These are phyloP conservation scores for Fragilaria radians DNA, from an alignment of 108 stramenopile species.

Conservation along the genomic window DNA sequence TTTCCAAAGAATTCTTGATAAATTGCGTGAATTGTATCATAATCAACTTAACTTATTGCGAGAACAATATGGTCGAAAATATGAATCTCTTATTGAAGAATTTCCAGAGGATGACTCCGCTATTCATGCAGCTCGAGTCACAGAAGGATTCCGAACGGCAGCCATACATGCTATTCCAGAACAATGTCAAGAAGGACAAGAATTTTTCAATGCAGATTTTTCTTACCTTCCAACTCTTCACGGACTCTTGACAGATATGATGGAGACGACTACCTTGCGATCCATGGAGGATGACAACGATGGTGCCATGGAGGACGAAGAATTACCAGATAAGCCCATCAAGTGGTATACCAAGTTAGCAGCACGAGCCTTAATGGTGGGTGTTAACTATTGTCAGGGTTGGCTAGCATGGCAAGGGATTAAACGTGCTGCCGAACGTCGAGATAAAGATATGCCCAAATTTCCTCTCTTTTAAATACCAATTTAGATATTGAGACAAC, in stretches of 20 bases:
- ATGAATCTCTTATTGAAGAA: constrained; percentile 14
- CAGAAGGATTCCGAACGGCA: constrained; percentile 46
- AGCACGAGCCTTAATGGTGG: constrained; percentile 56
- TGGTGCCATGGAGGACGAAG: constrained; percentile 3
- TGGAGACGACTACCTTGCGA: constrained; percentile 40
- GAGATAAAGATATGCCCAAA: constrained; percentile 76
- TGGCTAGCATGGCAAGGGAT: constrained; percentile 78
- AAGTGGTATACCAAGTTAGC: constrained; percentile 68
- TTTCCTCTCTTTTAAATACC: constrained; percentile 86
- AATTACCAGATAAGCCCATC: background rate
- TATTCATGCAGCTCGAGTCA: constrained; percentile 18
- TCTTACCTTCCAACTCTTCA: constrained; percentile 30
- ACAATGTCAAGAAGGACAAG: constrained; percentile 19
- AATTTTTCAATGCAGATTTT: constrained; percentile 26
- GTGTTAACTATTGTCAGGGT: constrained; percentile 79
- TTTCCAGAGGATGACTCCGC: constrained; percentile 12
- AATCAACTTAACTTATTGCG: constrained; percentile 22
- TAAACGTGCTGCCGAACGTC: constrained; percentile 56
- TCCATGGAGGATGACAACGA: constrained; percentile 21
- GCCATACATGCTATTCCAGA: constrained; percentile 53
- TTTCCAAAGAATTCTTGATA: constrained; percentile 5
- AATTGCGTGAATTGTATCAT: background rate
- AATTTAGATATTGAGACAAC: too few species aligned
- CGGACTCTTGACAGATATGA: constrained; percentile 72
- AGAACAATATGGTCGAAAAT: constrained; percentile 29